Evolutionary conservation across 2,329 filamentous ascomycete species (phyloP).

Genomic region (Colletotrichum coccodes): DNA sequence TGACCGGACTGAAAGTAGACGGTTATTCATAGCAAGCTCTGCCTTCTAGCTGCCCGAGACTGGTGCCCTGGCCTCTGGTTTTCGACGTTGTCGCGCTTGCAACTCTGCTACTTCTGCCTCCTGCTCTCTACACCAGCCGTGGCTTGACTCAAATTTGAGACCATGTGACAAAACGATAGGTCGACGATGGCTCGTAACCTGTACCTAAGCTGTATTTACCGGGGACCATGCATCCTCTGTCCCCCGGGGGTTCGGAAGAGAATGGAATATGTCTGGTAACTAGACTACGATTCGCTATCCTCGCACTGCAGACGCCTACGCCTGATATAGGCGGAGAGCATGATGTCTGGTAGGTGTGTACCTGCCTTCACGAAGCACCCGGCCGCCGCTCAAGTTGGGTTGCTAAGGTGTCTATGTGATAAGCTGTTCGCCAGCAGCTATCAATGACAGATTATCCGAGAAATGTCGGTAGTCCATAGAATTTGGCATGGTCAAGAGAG

Average conservation of each 20-base stretch:
- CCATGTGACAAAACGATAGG: background rate
- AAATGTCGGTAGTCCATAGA: too few relatives aligned
- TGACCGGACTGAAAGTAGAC: background rate
- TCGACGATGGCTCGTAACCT: background rate
- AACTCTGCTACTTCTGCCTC: background rate
- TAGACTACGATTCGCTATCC: background rate
- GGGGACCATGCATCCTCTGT: background rate
- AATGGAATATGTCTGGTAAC: background rate
- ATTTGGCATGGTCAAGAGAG: background rate
- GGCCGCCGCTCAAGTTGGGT: background rate
- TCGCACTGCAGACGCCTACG: background rate
- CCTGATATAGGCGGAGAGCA: background rate
- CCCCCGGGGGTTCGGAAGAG: background rate
- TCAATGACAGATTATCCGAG: too few relatives aligned
- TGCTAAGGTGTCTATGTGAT: too few relatives aligned
- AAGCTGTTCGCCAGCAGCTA: background rate
- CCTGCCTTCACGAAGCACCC: background rate
- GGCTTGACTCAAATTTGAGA: too few relatives aligned
- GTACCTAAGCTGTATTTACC: background rate
- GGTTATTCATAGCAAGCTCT: background rate
- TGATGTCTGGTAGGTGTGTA: background rate
- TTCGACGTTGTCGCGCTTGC: background rate
- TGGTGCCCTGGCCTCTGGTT: background rate
- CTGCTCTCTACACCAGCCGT: background rate
- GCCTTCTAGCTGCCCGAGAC: too few relatives aligned